Evolutionary conservation across 2,329 filamentous ascomycete species (phyloP), one percentile per base, ranked within the genome.

Genomic region (Beauveria sp.): DNA sequence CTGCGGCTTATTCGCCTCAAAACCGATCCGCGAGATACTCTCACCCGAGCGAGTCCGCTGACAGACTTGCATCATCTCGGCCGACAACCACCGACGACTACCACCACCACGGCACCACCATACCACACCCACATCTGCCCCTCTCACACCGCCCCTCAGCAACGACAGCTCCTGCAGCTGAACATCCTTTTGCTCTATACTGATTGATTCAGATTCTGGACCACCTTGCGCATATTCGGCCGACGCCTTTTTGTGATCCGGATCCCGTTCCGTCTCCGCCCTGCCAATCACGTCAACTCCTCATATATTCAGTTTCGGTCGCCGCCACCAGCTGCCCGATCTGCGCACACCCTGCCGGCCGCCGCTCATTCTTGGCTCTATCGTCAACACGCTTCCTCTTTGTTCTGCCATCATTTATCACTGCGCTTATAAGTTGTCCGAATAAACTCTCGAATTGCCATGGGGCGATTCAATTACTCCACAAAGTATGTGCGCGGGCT

Each of bases 401-500:
- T 30, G 20, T 28, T 40, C 16, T 43, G 8, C 41, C 30, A 30
- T 51, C 26, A 44, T 7, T n/a, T 12, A 34, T 28, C 10, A 52
- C 37, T 24, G n/a, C 34, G 16, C 37, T 12, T 48, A 37, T 24
- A 20, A 54, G 7, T 54, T 10, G 28, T 60, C 28, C 20, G 9
- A n/a, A 9, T 10, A 41, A 16, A 37, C 18, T n/a, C 2, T 51
- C n/a, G 10, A 26, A 44, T 41, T 34, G 46, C 43, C 14, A 61
- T 61, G 59, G 59, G 59, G 46, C 59, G 59, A 37, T 57, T 56
- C 40, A 61, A 61, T 46, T 40, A 61, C 47, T 57, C 59, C 37
- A 44, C 59, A 56, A 56, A 56, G 59, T 57, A 61, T 28, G 43
- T 48, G 34, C 34, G 34, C 34, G 34, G 34, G 34, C 12, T 37